Base-by-base conservation (phyloP, 352 stramenopile species). In the Pythium utonaiense region DNA sequence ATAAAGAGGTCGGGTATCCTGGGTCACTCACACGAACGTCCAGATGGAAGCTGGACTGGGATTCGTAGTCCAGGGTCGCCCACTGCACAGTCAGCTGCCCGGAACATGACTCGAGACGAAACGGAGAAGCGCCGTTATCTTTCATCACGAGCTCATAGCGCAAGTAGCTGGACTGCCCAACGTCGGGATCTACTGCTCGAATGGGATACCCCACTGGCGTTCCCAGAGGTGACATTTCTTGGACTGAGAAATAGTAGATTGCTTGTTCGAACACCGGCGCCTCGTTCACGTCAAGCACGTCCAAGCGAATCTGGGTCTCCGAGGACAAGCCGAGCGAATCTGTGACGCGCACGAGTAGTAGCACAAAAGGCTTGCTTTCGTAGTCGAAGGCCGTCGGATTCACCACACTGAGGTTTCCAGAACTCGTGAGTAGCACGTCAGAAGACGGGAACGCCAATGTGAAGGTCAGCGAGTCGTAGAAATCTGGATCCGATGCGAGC, bases 71-170 rank as follows among this genome's bases (percentile, higher is more conserved):
- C 2, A 88, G 61, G 3, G 55, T 71, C 9, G 62, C 66, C 64
- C 67, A 78, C 41, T 83, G 75, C 2, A 88, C 69, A 13, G 61
- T 60, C 13, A 88, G 55, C 48, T 84, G 75, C 0, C 76, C 74
- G 5, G 74, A 80, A 33, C 76, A 88, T 17, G 70, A 70, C 60
- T 88, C 78, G 16, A 88, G 60, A 3, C 74, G 63, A 42, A 88
- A 86, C 3, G 75, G 78, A 21, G 74, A 27, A 1, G 47, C 66
- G 12, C 66, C 74, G 30, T 59, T 62, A 50, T 79, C 74, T 36
- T 72, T 75, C 19, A 61, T 64, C 22, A 80, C 54, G 1, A 84
- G 53, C 24, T 82, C 70, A 34, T 84, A 88, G 4, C 72, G 67
- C 50, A 88, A 66, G 25, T 49, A 77, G 21, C 65, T 71, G 1